Percentiles rank a stretch among this genome's conserved stretches.
phyloP scores from a whole-genome alignment of 2,329 filamentous ascomycete genomes.

The Aspergillus arachidicola region DNA sequence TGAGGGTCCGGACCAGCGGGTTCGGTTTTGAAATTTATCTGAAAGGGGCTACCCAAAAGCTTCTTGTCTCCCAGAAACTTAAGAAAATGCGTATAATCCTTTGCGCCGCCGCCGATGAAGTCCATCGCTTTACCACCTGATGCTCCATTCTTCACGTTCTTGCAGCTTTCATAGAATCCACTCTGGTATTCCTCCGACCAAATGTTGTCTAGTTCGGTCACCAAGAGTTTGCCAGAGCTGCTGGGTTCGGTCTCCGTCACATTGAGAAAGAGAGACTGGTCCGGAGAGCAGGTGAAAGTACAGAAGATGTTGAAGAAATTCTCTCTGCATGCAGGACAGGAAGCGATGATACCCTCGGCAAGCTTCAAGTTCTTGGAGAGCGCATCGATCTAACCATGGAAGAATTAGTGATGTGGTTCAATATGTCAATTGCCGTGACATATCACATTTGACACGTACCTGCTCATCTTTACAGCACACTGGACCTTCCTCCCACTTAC shows the following conservation, averaged over 20 bases:
- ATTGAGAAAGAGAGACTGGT: constrained; percentile 94
- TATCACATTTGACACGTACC: constrained; percentile 42
- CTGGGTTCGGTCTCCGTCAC: constrained; percentile 71
- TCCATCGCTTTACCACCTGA: constrained; percentile 93
- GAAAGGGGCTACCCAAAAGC: constrained; percentile 86
- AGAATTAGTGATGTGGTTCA: not conserved
- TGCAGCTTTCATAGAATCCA: constrained; percentile 95
- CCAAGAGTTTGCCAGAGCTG: constrained; percentile 61
- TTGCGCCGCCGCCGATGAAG: constrained; percentile 92
- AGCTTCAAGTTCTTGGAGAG: constrained; percentile 84
- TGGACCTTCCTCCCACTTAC: constrained; percentile 79
- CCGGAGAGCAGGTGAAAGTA: constrained; percentile 95
- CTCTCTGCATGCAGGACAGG: constrained; percentile 93
- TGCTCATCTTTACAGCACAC: constrained; percentile 86
- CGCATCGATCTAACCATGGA: constrained; percentile 65
- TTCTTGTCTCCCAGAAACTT: constrained; percentile 95
- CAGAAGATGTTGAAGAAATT: constrained; percentile 99
- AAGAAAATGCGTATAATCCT: constrained; percentile 82
- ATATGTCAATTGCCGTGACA: not conserved
- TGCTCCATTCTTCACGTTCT: constrained; percentile 96
- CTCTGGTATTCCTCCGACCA: constrained; percentile 81
- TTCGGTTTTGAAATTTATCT: constrained; percentile 83
- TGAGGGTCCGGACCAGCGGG: constrained; percentile 61
- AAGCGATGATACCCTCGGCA: constrained; percentile 84
- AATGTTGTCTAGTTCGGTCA: constrained; percentile 87